phyloP scores from a whole-genome alignment of 148 eudicot species.

The Selenicereus undatus region DNA sequence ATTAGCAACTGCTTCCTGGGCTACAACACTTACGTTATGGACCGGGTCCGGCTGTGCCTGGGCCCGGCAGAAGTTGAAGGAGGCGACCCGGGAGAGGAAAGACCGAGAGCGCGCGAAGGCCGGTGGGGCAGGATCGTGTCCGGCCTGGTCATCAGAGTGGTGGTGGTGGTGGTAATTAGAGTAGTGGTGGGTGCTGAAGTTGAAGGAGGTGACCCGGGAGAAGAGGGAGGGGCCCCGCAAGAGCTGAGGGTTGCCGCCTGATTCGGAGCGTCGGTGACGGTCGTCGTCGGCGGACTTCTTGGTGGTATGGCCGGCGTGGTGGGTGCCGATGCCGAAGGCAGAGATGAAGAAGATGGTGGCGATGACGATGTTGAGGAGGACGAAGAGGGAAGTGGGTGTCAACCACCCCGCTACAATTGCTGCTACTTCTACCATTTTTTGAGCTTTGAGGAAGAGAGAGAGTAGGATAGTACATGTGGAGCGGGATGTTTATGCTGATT shows the following conservation, averaged over 20 bases:
- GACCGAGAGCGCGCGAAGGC: constrained; percentile 24
- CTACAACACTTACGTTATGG: not conserved
- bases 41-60: not conserved
- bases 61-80: constrained; percentile 23
- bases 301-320: not conserved
- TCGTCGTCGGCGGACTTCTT: not conserved
- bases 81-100: constrained; percentile 35
- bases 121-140: not conserved
- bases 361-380: constrained; percentile 52
- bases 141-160: not conserved
- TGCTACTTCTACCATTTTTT: constrained; percentile 25
- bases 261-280: not conserved
- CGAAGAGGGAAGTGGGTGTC: constrained; percentile 60
- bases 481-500: not conserved
- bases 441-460: not conserved
- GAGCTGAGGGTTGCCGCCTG: constrained; percentile 21
- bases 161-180: not conserved
- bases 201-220: constrained; percentile 51
- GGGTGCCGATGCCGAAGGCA: constrained; percentile 1
- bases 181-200: constrained; percentile 22
- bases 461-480: not conserved
- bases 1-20: not conserved
- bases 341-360: constrained; percentile 43
- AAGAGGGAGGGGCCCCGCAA: constrained; percentile 48
- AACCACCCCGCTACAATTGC: constrained; percentile 42